phyloP scores from a whole-genome alignment of 2,329 filamentous ascomycete species.

The Hymenoscyphus albidus region DNA sequence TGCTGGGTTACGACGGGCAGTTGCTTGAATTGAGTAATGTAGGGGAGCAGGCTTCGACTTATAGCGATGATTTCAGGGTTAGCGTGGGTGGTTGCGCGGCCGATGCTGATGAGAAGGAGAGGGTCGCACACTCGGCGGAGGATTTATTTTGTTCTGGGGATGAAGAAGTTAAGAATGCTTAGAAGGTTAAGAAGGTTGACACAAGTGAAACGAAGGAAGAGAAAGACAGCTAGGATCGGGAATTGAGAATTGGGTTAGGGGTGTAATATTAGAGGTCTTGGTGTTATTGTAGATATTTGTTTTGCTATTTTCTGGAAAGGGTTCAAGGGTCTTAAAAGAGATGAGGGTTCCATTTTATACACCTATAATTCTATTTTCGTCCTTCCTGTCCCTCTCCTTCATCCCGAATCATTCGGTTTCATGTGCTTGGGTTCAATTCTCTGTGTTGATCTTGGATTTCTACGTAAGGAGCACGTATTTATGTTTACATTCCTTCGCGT shows the following conservation, averaged over 20 bases:
- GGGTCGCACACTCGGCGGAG: slow-evolving; percentile 13
- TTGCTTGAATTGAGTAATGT: slow-evolving; percentile 40
- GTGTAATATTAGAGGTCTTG: not conserved
- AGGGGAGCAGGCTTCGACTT: slow-evolving; percentile 46
- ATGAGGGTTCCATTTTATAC: not conserved
- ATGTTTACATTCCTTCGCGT: too few species aligned
- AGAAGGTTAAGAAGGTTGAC: slow-evolving; percentile 1
- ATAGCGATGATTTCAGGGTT: slow-evolving; percentile 55
- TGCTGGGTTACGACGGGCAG: slow-evolving; percentile 63
- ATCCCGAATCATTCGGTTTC: not conserved
- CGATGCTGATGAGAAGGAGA: slow-evolving; percentile 18
- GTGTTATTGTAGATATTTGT: not conserved
- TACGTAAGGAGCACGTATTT: not conserved
- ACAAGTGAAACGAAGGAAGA: not conserved
- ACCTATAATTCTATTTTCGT: not conserved
- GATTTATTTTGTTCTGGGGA: slow-evolving; percentile 33
- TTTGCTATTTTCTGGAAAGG: not conserved
- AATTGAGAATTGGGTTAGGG: not conserved
- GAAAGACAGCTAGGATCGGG: not conserved
- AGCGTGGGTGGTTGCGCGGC: slow-evolving; percentile 62
- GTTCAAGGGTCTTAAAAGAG: not conserved
- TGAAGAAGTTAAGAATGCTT: slow-evolving; percentile 10
- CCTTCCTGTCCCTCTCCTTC: not conserved
- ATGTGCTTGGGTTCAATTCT: not conserved
- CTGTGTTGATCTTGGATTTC: not conserved